Percentiles rank a stretch among this genome's conserved stretches.
These are phyloP conservation scores for Dothistroma septosporum DNA, from an alignment of 2,329 filamentous ascomycete genomes.

Conservation along the genomic window DNA sequence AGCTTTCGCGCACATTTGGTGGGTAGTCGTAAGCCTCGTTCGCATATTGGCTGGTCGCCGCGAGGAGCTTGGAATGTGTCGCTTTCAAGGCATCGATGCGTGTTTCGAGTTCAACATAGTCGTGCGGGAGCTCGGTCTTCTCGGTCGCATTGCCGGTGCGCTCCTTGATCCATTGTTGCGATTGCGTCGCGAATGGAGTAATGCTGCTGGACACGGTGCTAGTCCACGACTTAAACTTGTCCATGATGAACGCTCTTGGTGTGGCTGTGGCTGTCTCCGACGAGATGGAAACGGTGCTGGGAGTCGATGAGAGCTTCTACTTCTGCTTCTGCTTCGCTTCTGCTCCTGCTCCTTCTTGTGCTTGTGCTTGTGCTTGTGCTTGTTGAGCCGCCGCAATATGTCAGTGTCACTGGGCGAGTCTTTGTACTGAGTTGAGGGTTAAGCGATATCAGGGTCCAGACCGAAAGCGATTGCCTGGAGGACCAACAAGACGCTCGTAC, in stretches of 20 bases:
- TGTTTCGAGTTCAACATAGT: conserved; percentile 98
- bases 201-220: conserved; percentile 68
- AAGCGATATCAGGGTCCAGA: background rate
- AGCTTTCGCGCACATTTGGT: conserved; percentile 95
- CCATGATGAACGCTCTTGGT: conserved; percentile 47
- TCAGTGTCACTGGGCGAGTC: background rate
- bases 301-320: background rate
- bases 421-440: background rate
- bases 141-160: conserved; percentile 92
- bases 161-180: conserved; percentile 96
- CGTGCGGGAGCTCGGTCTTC: conserved; percentile 95
- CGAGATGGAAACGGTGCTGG: background rate
- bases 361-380: too few species aligned
- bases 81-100: conserved; percentile 94
- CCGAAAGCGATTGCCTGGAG: too few species aligned
- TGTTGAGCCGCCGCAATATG: conserved; percentile 1
- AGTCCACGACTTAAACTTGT: conserved; percentile 63
- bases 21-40: conserved; percentile 90
- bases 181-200: conserved; percentile 87
- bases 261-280: background rate
- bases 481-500: too few species aligned
- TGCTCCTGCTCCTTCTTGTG: too few species aligned
- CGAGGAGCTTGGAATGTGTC: conserved; percentile 94
- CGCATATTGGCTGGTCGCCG: conserved; percentile 92
- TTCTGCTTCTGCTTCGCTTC: too few species aligned